Evolutionary conservation across 257 asterid genomes (phyloP), one percentile per base, ranked within the genome.

Genomic region (Solanum virginianum): DNA sequence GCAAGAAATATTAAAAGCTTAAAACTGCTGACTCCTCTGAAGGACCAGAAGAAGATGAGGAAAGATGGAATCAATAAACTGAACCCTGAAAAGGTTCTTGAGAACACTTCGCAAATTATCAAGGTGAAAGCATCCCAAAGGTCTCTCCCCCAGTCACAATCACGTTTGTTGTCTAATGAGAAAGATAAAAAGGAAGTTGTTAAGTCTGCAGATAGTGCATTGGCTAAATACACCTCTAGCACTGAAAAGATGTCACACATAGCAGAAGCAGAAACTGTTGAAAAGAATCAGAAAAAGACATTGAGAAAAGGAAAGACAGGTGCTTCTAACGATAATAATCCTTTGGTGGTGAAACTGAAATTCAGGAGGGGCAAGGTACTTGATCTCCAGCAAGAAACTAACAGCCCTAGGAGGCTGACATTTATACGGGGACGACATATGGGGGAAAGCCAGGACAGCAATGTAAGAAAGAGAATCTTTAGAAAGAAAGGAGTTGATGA

Each of bases 281-380:
- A 84, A 84, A 89, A 87, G 74, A 89, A 24, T 74, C 86, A 14
- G 20, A 72, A 77, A 45, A 90, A 81, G 88, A 85, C 84, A 59
- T 82, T 47, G 20, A 85, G 79, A 85, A 94, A 88, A 92, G 88
- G 83, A 55, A 83, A 83, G 66, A 83, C 43, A 63, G 86, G 80
- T 55, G 55, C 84, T 82, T 77, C 93, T 66, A 92, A 87, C 86
- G 92, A 88, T 55, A 85, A 86, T 57, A 80, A 85, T 84, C 49
- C 85, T 65, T 82, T 88, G 24, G 91, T 91, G 7, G 91, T 90
- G 93, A 92, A 93, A 86, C 49, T 94, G 16, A 93, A 87, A 87
- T 95, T 94, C 88, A 92, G 91, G 87, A 93, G 90, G 72, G 98
- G 98, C 70, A 94, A 92, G 89, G 90, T 92, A 3, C 86, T 94